Evolutionary conservation across 2,329 filamentous ascomycete species (phyloP).

Genomic region (Sphaerostilbella broomeana): DNA sequence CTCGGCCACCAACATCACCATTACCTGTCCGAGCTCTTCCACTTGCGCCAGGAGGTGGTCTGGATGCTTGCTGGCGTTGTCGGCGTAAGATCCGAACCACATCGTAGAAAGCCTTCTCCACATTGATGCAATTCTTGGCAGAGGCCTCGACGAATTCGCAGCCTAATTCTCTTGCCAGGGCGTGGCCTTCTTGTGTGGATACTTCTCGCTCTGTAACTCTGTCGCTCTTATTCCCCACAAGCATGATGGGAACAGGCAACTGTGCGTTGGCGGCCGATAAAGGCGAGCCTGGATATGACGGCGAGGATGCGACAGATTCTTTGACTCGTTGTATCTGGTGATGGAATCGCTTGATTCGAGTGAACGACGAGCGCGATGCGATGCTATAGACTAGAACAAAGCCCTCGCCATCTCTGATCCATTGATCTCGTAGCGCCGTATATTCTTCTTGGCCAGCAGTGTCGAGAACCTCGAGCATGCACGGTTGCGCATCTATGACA

Average conservation of each 20-base stretch:
- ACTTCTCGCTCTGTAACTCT: constrained; percentile 93
- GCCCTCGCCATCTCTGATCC: constrained; percentile 96
- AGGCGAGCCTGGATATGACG: constrained; percentile 70
- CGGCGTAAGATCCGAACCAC: constrained; percentile 85
- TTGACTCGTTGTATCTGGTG: constrained; percentile 97
- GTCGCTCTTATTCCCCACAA: constrained; percentile 98
- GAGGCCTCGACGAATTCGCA: constrained; percentile 97
- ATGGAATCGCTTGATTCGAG: constrained; percentile 90
- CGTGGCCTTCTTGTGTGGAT: constrained; percentile 90
- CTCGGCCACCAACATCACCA: constrained; percentile 28
- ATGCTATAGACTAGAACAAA: constrained; percentile 99
- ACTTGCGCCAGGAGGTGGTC: constrained; percentile 29
- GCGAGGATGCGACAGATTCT: constrained; percentile 73
- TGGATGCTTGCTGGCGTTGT: constrained; percentile 58
- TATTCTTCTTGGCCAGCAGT: constrained; percentile 98
- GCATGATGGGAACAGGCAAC: constrained; percentile 84
- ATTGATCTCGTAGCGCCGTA: constrained; percentile 91
- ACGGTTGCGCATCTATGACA: constrained; percentile 89
- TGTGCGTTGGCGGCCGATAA: constrained; percentile 53
- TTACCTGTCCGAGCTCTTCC: constrained; percentile 34
- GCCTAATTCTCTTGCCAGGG: constrained; percentile 81
- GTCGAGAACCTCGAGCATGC: constrained; percentile 96
- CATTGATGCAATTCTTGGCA: constrained; percentile 96
- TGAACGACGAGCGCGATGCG: constrained; percentile 90
- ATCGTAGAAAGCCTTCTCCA: constrained; percentile 97